These are phyloP conservation scores for Peniophora sp. DNA, from an alignment of 1,284 basidiomycete genomes.

Conservation along the genomic window DNA sequence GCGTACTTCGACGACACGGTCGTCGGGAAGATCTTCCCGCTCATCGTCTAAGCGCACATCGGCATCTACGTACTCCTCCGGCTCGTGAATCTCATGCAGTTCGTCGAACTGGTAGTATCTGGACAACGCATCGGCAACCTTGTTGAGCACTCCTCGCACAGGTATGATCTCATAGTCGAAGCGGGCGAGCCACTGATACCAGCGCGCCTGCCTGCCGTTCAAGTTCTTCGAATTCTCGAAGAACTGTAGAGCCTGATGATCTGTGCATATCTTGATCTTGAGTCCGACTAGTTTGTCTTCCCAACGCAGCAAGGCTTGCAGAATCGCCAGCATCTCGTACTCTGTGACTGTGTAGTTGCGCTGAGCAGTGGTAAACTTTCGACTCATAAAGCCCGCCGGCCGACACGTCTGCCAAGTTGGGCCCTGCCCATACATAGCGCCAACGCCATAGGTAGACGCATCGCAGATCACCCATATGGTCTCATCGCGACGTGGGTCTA, in stretches of 20 bases:
- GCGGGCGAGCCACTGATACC: constrained; percentile 21
- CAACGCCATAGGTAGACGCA: constrained; percentile 13
- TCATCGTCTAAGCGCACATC: constrained; percentile 3
- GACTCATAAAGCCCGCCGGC: constrained; percentile 18
- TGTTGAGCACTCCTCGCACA: constrained; percentile 22
- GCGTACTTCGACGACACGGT: neutral
- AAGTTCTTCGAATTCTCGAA: constrained; percentile 24
- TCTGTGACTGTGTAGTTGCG: constrained; percentile 23
- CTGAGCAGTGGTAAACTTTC: constrained; percentile 22
- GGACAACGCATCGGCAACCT: constrained; percentile 25
- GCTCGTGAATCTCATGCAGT: constrained; percentile 14
- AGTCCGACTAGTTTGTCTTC: constrained; percentile 17
- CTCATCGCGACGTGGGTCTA: neutral
- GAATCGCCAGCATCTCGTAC: constrained; percentile 20
- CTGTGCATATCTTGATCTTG: constrained; percentile 22
- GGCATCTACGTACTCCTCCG: constrained; percentile 15
- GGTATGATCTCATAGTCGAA: constrained; percentile 25
- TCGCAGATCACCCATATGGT: constrained; percentile 13
- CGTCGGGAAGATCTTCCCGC: constrained; percentile 1
- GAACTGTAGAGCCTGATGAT: constrained; percentile 24
- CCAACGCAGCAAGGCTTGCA: constrained; percentile 20
- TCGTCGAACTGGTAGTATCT: constrained; percentile 24
- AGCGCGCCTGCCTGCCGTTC: constrained; percentile 21
- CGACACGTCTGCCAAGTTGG: constrained; percentile 9
- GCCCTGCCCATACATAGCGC: constrained; percentile 16